Base-by-base conservation (phyloP, 73 alveolate genomes). In the Paramecium octaurelia region DNA sequence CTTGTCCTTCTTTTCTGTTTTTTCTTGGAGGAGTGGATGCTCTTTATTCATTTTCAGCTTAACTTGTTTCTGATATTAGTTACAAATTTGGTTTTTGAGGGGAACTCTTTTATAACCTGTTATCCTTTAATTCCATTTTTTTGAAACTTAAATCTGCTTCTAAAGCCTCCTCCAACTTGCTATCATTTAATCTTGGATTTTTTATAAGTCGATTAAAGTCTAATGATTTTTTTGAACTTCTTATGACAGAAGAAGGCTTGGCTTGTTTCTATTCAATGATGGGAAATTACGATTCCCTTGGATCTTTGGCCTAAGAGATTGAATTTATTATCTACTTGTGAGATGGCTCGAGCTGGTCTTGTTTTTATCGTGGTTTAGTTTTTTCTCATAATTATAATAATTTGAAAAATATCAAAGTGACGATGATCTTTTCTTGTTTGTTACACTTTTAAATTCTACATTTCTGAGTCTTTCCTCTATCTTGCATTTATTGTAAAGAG, bases 371-470 rank as follows among this genome's bases (percentile, higher is more conserved):
- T 48, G 48, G 91, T 24, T 48, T 24, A 18, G 34, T 48, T 80
- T 46, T 80, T 80, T 80, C 91, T 40, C 91, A 80, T 80, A 80
- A 23, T 44, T 44, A 80, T 80, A 44, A 80, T 80, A 80, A 80
- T 43, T 31, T 80, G 57, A 80, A 42, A 80, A 35, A 38, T 29
- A 75, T 75, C 58, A 75, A 75, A 75, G 60, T 38, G 60, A 75
- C 18, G 60, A 38, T 27, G 91, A 80, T 80, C 91, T 80, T 18
- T 18, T 31, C n/a, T 44, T 48, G 16, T n/a, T 43, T 24, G 2
- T 8, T 80, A 38, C 0, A 20, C 11, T 48, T 43, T 40, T 23
- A 10, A 44, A 80, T 23, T 80, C 75, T 43, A 44, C 20, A 31
- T 43, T 24, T 21, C 24, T 43, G 57, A 73, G 59, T 35, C 59